Conservation (phyloP, 176 grass and related monocot species). For the Triticum dicoccoides region DNA sequence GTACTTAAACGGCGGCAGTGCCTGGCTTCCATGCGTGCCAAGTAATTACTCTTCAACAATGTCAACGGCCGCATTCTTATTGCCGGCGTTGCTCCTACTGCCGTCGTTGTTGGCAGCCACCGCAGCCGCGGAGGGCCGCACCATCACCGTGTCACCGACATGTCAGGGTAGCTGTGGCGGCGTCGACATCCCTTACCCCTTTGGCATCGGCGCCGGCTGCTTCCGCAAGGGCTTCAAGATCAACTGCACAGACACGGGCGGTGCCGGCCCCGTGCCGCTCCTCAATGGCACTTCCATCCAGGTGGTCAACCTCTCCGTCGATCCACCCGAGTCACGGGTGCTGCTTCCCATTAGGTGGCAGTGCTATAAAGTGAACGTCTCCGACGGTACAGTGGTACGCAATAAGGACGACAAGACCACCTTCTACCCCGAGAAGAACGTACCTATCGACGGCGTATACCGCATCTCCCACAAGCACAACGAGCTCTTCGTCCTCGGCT, state of each 20-base stretch:
- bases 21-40: not conserved
- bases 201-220: not conserved
- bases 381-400: too few relatives aligned
- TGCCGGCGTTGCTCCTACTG: not conserved
- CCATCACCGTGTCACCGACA: not conserved
- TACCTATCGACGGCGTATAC: not conserved
- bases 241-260: not conserved
- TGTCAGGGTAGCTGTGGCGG: not conserved
- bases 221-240: not conserved
- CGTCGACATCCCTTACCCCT: not conserved
- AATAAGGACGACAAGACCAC: fast-evolving
- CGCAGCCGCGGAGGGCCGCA: not conserved
- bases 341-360: not conserved
- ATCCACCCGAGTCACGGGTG: not conserved
- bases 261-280: not conserved
- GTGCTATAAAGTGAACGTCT: not conserved
- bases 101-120: not conserved
- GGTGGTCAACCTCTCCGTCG: not conserved
- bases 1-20: not conserved
- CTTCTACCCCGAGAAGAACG: not conserved
- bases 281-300: not conserved
- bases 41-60: not conserved
- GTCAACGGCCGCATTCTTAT: not conserved
- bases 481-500: not conserved
- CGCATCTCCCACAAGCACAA: not conserved